Conservation (phyloP, 768 basidiomycete species). For the Gloeophyllum trabeum region DNA sequence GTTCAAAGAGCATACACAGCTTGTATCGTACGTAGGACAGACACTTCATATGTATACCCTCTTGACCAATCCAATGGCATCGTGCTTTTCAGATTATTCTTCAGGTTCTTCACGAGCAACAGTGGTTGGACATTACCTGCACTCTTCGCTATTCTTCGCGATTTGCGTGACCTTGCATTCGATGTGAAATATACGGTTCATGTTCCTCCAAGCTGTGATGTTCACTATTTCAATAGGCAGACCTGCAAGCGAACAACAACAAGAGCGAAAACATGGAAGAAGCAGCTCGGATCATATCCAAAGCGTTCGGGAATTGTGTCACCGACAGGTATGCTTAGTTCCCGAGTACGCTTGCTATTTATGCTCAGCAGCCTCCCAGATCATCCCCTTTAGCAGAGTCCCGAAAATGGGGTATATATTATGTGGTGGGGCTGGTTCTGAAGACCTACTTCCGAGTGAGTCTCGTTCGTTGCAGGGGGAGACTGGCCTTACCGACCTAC, state of each 20-base stretch:
- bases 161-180: constrained; percentile 76
- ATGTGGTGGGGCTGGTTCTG: constrained; percentile 80
- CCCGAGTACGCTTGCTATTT: constrained; percentile 18
- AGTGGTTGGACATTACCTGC: constrained; percentile 83
- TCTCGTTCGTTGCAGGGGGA: constrained; percentile 9
- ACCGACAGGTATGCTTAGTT: constrained; percentile 54
- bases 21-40: constrained; percentile 61
- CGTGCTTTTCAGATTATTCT: constrained; percentile 41
- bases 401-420: constrained; percentile 88
- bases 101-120: constrained; percentile 69
- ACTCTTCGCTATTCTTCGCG: constrained; percentile 70
- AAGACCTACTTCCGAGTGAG: constrained; percentile 91
- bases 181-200: constrained; percentile 38
- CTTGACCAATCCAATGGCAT: not conserved
- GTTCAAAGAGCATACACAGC: constrained; percentile 68
- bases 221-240: constrained; percentile 31
- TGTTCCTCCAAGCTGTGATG: not conserved
- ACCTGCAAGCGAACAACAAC: constrained; percentile 47
- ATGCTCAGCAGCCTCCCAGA: constrained; percentile 26
- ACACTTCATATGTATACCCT: not conserved
- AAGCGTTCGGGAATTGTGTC: constrained; percentile 83
- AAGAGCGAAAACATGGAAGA: constrained; percentile 72
- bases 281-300: constrained; percentile 76
- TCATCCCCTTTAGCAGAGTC: constrained; percentile 62
- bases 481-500: constrained; percentile 3